phyloP scores from a whole-genome alignment of 345 rosid species.

The Melastoma malabathricum region DNA sequence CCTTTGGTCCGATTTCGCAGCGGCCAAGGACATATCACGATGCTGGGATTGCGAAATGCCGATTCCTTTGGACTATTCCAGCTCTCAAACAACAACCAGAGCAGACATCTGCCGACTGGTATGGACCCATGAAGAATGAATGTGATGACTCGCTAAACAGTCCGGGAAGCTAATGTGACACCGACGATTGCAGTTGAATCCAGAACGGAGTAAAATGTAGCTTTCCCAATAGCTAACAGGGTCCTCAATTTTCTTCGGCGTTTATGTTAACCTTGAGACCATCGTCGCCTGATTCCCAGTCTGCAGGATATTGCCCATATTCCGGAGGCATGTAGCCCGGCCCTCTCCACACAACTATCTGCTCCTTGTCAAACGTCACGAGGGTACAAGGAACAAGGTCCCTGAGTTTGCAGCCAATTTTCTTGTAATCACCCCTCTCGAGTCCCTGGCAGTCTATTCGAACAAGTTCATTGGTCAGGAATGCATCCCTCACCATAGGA shows the following conservation, averaged over 20 bases:
- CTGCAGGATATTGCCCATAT: slow-evolving; percentile 22
- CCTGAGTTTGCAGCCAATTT: slow-evolving; percentile 86
- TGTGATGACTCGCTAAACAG: no score
- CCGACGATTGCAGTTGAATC: neutral
- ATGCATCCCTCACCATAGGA: slow-evolving; percentile 90
- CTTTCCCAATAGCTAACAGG: neutral
- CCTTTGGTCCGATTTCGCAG: no score
- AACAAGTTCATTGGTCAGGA: slow-evolving; percentile 51
- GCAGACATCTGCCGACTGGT: no score
- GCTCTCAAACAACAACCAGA: no score
- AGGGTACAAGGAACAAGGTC: slow-evolving; percentile 52
- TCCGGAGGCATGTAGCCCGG: slow-evolving; percentile 45
- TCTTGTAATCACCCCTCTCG: slow-evolving; percentile 76
- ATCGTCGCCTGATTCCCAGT: slow-evolving; percentile 16
- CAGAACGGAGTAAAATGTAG: slow-evolving; percentile 5
- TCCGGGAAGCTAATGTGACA: no score
- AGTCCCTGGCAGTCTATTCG: slow-evolving; percentile 77
- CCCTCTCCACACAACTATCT: slow-evolving; percentile 80
- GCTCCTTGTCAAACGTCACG: slow-evolving; percentile 89
- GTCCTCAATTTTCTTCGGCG: no score
- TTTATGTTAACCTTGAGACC: neutral
- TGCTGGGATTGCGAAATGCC: no score
- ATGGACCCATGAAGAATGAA: no score
- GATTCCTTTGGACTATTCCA: no score
- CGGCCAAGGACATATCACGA: no score